Evolutionary conservation across 1,139 yeast genomes (phyloP), one percentile per base, ranked within the genome.

Genomic region (Candida glucosophila): DNA sequence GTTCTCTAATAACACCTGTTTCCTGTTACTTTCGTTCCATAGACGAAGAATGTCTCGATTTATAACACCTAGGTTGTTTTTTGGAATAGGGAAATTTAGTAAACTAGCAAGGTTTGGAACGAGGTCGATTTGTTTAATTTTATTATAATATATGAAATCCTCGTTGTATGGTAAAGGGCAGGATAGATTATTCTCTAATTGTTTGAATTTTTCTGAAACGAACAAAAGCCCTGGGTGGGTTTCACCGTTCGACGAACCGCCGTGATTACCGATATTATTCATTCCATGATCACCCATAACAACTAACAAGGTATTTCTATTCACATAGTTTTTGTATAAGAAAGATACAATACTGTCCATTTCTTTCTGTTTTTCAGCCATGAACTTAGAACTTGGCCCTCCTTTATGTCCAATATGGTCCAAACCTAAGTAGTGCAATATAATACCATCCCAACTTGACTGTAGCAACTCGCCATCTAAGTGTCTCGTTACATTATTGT

Each of bases 351-450:
- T 67, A 0, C 32, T 40, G 48, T 90, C 96, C 95, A 90, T 85
- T 50, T 90, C 98, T 5, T 31, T 32, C 36, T 86, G 97, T 41
- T 90, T 90, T 0, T 57, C 59, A 3, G 74, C 71, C 98, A 92
- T 90, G 40, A 74, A 77, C 0, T 66, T 54, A 5, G 95, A 83
- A 4, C 58, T 43, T 0, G 98, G 92, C 0, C 98, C 99, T 19
- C 95, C 93, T 46, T 86, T 88, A 49, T 92, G 98, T 1, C 99
- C 98, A 40, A 92, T 92, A 49, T 92, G 98, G 48, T 92, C 98
- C 23, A 92, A 58, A 0, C 98, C 99, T 14, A 92, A 59, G 44
- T 90, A 92, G 47, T 92, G 98, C 27, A 92, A 56, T 25, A 92
- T 80, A 34, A 90, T 55, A 3, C 77, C 80, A 47, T 90, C 95